A percentile compares a stretch with the other conserved stretches of the same genome.
Conservation (phyloP, 768 basidiomycete species). For the Termitomyces sp. region DNA sequence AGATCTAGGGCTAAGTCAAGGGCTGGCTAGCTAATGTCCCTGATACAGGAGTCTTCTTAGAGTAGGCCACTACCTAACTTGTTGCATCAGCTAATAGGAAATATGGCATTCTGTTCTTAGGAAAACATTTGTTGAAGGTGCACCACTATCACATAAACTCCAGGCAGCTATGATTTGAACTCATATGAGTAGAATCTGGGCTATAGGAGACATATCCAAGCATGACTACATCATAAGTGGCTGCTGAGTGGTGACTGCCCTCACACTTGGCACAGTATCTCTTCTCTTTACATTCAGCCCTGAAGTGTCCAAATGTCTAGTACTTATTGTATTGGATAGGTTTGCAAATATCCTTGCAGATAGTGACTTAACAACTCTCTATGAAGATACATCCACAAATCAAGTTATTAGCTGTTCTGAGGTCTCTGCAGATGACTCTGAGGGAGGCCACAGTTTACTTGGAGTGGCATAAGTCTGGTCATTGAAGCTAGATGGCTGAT, state of each 20-base stretch:
- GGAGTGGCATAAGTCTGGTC: not conserved
- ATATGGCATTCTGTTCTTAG: too few relatives aligned
- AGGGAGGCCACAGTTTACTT: not conserved
- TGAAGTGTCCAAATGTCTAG: too few relatives aligned
- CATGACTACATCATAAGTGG: not conserved
- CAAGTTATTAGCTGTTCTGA: not conserved
- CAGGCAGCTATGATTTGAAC: not conserved
- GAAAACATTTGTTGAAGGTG: too few relatives aligned
- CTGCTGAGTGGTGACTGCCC: not conserved
- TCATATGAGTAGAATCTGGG: conserved; percentile 2
- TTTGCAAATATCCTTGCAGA: too few relatives aligned
- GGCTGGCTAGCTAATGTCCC: too few relatives aligned
- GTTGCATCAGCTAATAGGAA: too few relatives aligned
- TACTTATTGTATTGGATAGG: too few relatives aligned
- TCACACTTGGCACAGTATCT: not conserved
- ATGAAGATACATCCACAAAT: not conserved
- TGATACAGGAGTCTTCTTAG: too few relatives aligned
- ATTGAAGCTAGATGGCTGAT: not conserved
- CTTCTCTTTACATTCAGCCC: conserved; percentile 2
- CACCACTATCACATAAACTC: too few relatives aligned
- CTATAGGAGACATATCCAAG: not conserved
- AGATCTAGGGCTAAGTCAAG: too few relatives aligned
- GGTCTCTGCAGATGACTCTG: not conserved
- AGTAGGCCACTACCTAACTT: too few relatives aligned
- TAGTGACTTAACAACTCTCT: not conserved